Base-by-base conservation (phyloP, 805 yeast genomes). In the Myxozyma lipomycoides region DNA sequence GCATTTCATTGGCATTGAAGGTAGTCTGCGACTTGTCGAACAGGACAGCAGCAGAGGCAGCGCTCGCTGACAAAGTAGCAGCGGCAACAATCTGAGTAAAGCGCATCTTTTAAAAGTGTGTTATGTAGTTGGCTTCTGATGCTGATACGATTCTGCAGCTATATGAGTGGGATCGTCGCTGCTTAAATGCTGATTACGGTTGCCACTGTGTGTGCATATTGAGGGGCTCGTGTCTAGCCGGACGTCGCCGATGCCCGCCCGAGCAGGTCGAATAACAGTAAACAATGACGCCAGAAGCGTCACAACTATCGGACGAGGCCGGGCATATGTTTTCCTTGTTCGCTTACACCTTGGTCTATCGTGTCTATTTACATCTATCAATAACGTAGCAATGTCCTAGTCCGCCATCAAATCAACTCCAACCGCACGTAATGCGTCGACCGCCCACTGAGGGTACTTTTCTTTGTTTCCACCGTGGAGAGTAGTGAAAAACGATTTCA, bases 361-460 rank as follows among this genome's bases (percentile, higher is more conserved):
- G n/a, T n/a, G n/a, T n/a, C n/a, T n/a, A n/a, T n/a, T n/a, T n/a
- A n/a, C n/a, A n/a, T n/a, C n/a, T n/a, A n/a, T n/a, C n/a, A n/a
- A n/a, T n/a, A n/a, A n/a, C n/a, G n/a, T n/a, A n/a, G n/a, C n/a
- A n/a, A n/a, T n/a, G n/a, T n/a, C 12, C 19, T 35, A 17, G 15
- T 46, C 35, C 30, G 19, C 62, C 37, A 63, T 47, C 36, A 70
- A 38, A 36, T 65, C 65, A 26, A 72, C 68, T 43, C 68, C 64
- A 6, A 73, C 77, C 0, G 45, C 48, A 4, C 51, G 49, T 28
- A 73, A 55, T 0, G 77, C 76, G n/a, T 68, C 69, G 2, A 67
- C 58, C 1, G 77, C 77, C 76, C 76, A 73, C 37, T 52, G 45
- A 1, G 76, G 76, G 43, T 69, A 72, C 37, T 62, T 58, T 5